Conservation (phyloP, 768 basidiomycete genomes). For the Tulasnella sp. region DNA sequence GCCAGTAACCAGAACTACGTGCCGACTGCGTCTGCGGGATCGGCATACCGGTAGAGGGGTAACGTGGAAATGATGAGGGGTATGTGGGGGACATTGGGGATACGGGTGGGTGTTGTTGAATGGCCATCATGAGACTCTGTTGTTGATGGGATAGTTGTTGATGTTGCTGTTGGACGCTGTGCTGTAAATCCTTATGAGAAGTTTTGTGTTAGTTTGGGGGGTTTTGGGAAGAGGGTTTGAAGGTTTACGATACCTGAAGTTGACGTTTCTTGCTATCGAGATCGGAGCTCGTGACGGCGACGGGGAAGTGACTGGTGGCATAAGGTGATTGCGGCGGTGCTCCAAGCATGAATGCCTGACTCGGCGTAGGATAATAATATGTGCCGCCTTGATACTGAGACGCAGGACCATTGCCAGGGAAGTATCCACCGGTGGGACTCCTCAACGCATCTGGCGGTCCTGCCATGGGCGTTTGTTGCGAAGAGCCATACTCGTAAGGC, state of each 20-base stretch:
- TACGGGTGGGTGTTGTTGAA: conserved; percentile 30
- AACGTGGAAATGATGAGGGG: conserved; percentile 24
- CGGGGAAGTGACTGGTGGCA: conserved; percentile 41
- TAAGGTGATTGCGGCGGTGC: conserved; percentile 39
- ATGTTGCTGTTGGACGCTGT: conserved; percentile 38
- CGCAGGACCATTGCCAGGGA: conserved; percentile 40
- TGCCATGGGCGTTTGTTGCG: conserved; percentile 37
- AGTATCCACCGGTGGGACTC: conserved; percentile 47
- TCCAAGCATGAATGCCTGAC: conserved; percentile 50
- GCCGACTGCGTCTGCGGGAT: not conserved
- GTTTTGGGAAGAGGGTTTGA: too few relatives aligned
- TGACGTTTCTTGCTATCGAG: conserved; percentile 48
- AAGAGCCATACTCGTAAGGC: conserved; percentile 40
- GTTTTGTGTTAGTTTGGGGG: too few relatives aligned
- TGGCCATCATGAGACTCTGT: conserved; percentile 32
- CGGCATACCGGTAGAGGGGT: not conserved
- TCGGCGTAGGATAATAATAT: conserved; percentile 46
- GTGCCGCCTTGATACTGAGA: conserved; percentile 42
- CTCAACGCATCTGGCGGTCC: conserved; percentile 33
- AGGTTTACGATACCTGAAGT: too few relatives aligned
- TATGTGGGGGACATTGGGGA: not conserved
- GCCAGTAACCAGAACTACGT: not conserved
- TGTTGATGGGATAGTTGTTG: conserved; percentile 27
- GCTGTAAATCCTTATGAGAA: conserved; percentile 29
- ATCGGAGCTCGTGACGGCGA: conserved; percentile 32